Base-by-base conservation (phyloP, 352 stramenopile species). In the Globisporangium nagaii region DNA sequence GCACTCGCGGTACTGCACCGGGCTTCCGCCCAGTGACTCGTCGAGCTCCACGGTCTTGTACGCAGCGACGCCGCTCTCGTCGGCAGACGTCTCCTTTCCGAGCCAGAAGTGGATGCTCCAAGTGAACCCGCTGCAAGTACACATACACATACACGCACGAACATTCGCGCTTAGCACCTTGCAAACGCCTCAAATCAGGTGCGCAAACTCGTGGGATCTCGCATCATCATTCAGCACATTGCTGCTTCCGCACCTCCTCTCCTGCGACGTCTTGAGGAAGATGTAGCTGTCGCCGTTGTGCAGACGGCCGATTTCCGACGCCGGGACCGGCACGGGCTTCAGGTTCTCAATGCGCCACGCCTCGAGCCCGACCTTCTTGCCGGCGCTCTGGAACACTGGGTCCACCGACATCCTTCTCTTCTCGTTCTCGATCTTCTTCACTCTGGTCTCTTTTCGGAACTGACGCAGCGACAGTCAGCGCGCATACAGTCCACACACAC, bases 41-140 rank as follows among this genome's bases (percentile, higher is more conserved):
- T 99, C 96, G 13, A 98, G 83, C 79, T 98, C 96, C 22, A 98
- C 92, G 30, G 93, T 93, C 76, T 98, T 98, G 80, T 98, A 98
- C 17, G 95, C 96, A 2, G 95, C 96, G 17, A 98, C 84, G 44
- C 95, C 95, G 63, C 88, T 95, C 68, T 98, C 96, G 66, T 98
- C 95, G 11, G 71, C 53, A 5, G 86, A 90, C 31, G 82, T 95
- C 43, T 98, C 85, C 40, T 85, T 86, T 52, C 96, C 96, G 55
- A 98, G 86, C 95, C 95, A 99, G 62, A 98, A 98, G 75, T 98
- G 92, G 55, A 98, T 88, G 75, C 97, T 87, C 70, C 84, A 96
- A 31, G 74, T 61, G 7, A 98, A 65, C 8, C 68, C 73, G 30
- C 76, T 83, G 45, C 6, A 27, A 39, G 7, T 15, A 36, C n/a